phyloP scores from a whole-genome alignment of 371 early-diverging fungal genomes.

The Gilbertella persicaria region DNA sequence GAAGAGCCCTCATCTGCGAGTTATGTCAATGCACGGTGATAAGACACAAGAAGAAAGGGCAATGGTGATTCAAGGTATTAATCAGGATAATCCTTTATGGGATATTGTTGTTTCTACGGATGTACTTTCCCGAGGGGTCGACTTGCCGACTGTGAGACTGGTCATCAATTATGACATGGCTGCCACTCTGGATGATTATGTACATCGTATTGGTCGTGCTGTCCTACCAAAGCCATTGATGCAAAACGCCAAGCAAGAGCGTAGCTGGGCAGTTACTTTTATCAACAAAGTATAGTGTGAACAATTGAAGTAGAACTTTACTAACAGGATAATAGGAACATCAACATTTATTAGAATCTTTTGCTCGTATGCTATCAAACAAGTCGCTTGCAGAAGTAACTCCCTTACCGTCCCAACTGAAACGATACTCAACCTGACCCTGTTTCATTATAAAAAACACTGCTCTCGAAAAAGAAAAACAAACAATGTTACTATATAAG shows the following conservation, averaged over 20 bases:
- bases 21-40: slow-evolving; percentile 57
- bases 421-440: slow-evolving; percentile 6
- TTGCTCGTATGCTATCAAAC: slow-evolving; percentile 48
- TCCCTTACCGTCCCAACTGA: slow-evolving; percentile 55
- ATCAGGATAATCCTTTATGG: slow-evolving; percentile 33
- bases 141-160: slow-evolving; percentile 48
- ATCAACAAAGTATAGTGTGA: slow-evolving; percentile 47
- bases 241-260: slow-evolving; percentile 21
- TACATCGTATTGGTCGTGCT: slow-evolving; percentile 63
- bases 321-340: slow-evolving; percentile 39
- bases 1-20: slow-evolving; percentile 37
- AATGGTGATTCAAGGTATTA: slow-evolving; percentile 33
- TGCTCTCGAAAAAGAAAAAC: not conserved
- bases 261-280: slow-evolving; percentile 61
- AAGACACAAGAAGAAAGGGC: slow-evolving; percentile 53
- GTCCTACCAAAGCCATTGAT: slow-evolving; percentile 34
- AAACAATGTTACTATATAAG: not conserved
- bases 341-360: slow-evolving; percentile 44
- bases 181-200: slow-evolving; percentile 55
- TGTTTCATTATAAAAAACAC: not conserved
- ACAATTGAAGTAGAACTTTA: slow-evolving; percentile 3
- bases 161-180: slow-evolving; percentile 70
- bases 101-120: slow-evolving; percentile 60
- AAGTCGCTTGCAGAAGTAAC: slow-evolving; percentile 51
- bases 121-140: slow-evolving; percentile 55